A percentile compares a stretch with the other conserved stretches of the same genome.
Evolutionary conservation across 1,284 basidiomycete species (phyloP).

Genomic region (Inonotus obliquus): DNA sequence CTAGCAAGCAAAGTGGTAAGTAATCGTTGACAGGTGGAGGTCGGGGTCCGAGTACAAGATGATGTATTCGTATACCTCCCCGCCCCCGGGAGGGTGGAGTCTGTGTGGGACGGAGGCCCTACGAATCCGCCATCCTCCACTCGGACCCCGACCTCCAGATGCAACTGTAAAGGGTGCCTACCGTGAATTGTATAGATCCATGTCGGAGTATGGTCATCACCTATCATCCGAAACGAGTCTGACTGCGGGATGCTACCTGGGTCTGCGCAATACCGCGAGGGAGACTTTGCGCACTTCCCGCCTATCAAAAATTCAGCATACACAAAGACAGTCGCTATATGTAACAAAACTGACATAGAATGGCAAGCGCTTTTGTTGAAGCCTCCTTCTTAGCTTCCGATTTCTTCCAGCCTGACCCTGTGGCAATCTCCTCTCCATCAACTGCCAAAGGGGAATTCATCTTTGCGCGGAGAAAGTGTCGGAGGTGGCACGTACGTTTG

Average conservation of each 20-base stretch:
- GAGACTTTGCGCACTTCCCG: neutral
- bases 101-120: too few relatives aligned
- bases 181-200: constrained; percentile 6
- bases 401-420: neutral
- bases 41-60: too few relatives aligned
- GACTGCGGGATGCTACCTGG: neutral
- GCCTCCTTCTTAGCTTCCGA: neutral
- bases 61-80: too few relatives aligned
- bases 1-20: too few relatives aligned
- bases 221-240: neutral
- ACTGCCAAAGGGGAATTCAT: neutral
- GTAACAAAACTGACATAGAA: neutral
- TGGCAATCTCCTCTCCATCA: neutral
- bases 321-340: neutral
- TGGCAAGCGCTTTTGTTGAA: neutral
- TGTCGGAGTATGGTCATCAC: neutral
- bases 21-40: too few relatives aligned
- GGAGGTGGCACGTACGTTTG: neutral
- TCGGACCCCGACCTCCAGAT: neutral
- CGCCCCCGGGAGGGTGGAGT: too few relatives aligned
- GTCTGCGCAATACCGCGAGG: too few relatives aligned
- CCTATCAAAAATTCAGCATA: neutral
- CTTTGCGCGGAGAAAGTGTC: neutral
- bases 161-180: neutral
- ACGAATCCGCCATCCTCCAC: too few relatives aligned